Conservation (phyloP, 2,329 filamentous ascomycete species). For the Alternaria brassicicola region DNA sequence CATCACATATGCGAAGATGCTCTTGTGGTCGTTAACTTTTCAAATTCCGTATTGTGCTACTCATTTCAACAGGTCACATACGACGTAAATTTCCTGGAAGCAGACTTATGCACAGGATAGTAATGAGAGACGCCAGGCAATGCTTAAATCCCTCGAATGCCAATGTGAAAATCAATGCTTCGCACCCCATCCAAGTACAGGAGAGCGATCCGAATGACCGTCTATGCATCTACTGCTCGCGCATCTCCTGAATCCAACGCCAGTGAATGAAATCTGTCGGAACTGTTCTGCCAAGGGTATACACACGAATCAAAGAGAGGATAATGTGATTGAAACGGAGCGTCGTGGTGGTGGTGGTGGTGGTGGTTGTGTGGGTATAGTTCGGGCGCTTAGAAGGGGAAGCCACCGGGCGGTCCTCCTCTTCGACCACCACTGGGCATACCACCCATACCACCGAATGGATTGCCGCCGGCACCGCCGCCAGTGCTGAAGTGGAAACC, state of each 20-base stretch:
- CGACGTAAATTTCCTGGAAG: neutral
- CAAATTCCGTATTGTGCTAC: neutral
- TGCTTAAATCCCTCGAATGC: conserved; percentile 12
- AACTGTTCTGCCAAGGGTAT: conserved; percentile 23
- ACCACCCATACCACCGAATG: conserved; percentile 45
- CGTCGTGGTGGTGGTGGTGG: neutral
- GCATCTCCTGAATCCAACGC: conserved; percentile 36
- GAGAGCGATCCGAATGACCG: conserved; percentile 5
- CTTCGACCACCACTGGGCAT: conserved; percentile 43
- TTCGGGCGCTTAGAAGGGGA: conserved; percentile 29
- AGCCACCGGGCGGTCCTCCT: conserved; percentile 42
- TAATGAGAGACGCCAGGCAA: conserved; percentile 6
- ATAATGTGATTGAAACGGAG: neutral
- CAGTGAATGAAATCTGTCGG: conserved; percentile 22
- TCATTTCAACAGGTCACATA: neutral
- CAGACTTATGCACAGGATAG: neutral
- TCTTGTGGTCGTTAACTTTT: neutral
- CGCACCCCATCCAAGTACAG: conserved; percentile 10
- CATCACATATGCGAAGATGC: neutral
- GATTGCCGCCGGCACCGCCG: conserved; percentile 51
- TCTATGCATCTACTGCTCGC: conserved; percentile 31
- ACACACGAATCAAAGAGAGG: conserved; percentile 24
- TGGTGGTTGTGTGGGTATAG: neutral
- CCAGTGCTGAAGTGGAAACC: conserved; percentile 51
- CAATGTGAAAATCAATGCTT: conserved; percentile 16